phyloP scores from a whole-genome alignment of 1,284 basidiomycete species.

The Ceratorhiza oryzae-sativae region DNA sequence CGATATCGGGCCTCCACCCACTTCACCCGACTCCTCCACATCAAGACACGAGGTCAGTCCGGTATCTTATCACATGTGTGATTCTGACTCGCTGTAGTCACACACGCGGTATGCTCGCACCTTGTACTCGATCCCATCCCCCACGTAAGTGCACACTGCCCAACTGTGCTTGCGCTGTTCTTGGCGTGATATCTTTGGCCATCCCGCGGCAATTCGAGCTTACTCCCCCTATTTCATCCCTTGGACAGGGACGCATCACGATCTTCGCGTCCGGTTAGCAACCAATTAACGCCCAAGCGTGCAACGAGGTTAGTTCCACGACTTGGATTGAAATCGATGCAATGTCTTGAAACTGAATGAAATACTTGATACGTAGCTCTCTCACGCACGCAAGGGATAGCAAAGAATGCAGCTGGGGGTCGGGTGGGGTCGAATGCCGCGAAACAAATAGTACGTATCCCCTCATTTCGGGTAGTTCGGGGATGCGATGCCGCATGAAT shows the following conservation, averaged over 20 bases:
- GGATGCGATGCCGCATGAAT: background rate
- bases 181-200: background rate
- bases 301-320: slow-evolving; percentile 25
- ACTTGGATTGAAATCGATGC: background rate
- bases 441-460: background rate
- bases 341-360: background rate
- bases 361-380: background rate
- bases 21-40: background rate
- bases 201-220: background rate
- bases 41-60: slow-evolving; percentile 17
- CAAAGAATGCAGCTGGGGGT: background rate
- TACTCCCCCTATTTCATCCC: slow-evolving; percentile 7
- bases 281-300: slow-evolving; percentile 5
- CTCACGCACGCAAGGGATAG: background rate
- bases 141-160: background rate
- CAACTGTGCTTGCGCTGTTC: background rate
- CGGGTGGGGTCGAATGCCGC: background rate
- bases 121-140: background rate
- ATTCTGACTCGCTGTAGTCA: background rate
- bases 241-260: slow-evolving; percentile 14
- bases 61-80: background rate
- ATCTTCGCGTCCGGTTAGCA: background rate
- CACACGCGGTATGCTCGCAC: background rate
- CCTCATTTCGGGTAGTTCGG: slow-evolving; percentile 20
- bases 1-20: background rate